Evolutionary conservation across 768 basidiomycete species (phyloP).

Genomic region (Boletellus ananas): DNA sequence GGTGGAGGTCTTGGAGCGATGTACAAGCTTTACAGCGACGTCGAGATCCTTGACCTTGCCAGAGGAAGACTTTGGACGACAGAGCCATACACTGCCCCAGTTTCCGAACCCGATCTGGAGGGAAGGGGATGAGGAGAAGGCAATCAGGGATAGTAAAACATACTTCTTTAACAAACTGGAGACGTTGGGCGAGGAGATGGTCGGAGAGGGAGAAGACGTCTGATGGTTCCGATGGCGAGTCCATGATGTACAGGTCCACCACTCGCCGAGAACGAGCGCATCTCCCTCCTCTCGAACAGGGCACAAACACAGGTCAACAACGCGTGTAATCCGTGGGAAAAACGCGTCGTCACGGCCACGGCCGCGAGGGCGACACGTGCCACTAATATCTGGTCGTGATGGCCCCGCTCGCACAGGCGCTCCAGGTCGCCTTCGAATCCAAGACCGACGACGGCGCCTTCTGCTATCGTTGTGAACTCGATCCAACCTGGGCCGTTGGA

Average conservation of each 20-base stretch:
- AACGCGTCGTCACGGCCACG: constrained; percentile 18
- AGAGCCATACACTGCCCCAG: constrained; percentile 91
- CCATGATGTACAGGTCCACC: constrained; percentile 28
- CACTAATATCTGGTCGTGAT: background rate
- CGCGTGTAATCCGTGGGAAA: constrained; percentile 28
- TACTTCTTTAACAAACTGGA: constrained; percentile 76
- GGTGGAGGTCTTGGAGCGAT: constrained; percentile 73
- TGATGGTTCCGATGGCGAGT: constrained; percentile 24
- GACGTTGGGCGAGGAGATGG: constrained; percentile 61
- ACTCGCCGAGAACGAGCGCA: background rate
- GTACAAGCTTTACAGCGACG: constrained; percentile 92
- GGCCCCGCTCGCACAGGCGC: constrained; percentile 21
- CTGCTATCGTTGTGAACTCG: constrained; percentile 34
- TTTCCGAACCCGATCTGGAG: constrained; percentile 85
- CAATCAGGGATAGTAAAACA: constrained; percentile 2
- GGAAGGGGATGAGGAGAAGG: constrained; percentile 3
- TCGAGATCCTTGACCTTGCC: constrained; percentile 45
- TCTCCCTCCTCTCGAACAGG: constrained; percentile 22
- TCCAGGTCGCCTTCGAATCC: constrained; percentile 19
- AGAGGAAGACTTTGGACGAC: constrained; percentile 52
- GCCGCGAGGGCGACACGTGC: constrained; percentile 20
- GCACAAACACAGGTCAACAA: constrained; percentile 27
- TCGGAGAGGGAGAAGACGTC: constrained; percentile 78
- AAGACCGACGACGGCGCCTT: constrained; percentile 18
- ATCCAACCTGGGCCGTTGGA: constrained; percentile 43